A percentile compares a stretch with the other conserved stretches of the same genome.
These are phyloP conservation scores for Herpetomonas tarakana DNA, from an alignment of 208 protist species.

Conservation along the genomic window DNA sequence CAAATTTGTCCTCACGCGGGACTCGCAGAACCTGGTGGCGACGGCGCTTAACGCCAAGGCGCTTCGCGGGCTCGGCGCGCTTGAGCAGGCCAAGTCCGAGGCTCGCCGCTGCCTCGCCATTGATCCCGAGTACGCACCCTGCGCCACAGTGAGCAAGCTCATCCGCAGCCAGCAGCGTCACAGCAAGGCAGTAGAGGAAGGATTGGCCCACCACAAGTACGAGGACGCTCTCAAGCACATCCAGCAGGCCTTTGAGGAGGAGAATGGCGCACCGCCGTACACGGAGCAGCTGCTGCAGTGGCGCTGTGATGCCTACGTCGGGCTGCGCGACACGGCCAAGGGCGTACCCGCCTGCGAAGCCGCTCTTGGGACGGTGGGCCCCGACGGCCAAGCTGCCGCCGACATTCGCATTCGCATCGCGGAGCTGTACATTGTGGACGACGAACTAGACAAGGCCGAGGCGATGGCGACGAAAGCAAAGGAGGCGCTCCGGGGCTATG, in stretches of 20 bases:
- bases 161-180: conserved; percentile 67
- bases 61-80: conserved; percentile 63
- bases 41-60: conserved; percentile 69
- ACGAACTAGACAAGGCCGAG: conserved; percentile 63
- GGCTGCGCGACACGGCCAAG: conserved; percentile 42
- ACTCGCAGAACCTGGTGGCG: conserved; percentile 69
- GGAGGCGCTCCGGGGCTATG: conserved; percentile 29
- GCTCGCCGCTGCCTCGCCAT: conserved; percentile 75
- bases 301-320: conserved; percentile 74
- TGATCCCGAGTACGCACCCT: conserved; percentile 81
- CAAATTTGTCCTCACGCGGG: conserved; percentile 60
- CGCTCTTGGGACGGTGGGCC: conserved; percentile 33
- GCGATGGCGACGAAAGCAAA: conserved; percentile 26
- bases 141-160: conserved; percentile 57
- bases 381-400: conserved; percentile 34
- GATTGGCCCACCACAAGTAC: conserved; percentile 46
- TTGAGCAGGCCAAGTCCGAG: conserved; percentile 65
- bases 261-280: conserved; percentile 44
- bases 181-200: conserved; percentile 22
- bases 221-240: conserved; percentile 42
- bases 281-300: conserved; percentile 69
- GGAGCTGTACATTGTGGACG: conserved; percentile 80
- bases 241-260: conserved; percentile 32
- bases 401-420: conserved; percentile 56
- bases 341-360: conserved; percentile 53